Conservation (phyloP, 768 basidiomycete species). For the Calocera viscosa region DNA sequence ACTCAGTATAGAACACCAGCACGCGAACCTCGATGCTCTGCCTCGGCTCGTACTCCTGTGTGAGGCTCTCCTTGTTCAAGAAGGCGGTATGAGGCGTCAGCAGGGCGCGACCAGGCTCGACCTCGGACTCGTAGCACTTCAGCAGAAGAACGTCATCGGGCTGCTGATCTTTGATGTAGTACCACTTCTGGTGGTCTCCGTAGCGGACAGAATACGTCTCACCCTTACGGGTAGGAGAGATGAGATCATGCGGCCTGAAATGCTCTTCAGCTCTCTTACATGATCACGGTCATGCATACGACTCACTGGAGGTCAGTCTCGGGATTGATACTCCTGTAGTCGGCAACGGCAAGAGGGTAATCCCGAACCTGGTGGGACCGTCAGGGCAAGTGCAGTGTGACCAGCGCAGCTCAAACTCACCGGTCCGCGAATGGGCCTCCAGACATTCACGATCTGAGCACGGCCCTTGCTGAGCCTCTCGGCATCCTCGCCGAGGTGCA, state of each 20-base stretch:
- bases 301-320: constrained; percentile 26
- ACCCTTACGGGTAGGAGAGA: constrained; percentile 29
- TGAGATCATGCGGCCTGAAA: constrained; percentile 16
- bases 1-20: constrained; percentile 13
- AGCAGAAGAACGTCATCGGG: constrained; percentile 11
- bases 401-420: background rate
- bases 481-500: constrained; percentile 33
- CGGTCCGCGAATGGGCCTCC: constrained; percentile 31
- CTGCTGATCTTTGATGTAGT: constrained; percentile 29
- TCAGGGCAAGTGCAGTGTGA: background rate
- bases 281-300: no score
- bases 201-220: constrained; percentile 29
- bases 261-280: no score
- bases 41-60: background rate
- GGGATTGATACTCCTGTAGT: constrained; percentile 31
- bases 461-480: constrained; percentile 33
- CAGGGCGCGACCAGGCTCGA: constrained; percentile 12
- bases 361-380: constrained; percentile 13
- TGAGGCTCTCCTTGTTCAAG: constrained; percentile 4
- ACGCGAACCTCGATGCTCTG: constrained; percentile 14
- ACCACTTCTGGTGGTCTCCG: constrained; percentile 32
- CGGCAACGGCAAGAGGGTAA: constrained; percentile 33
- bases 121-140: constrained; percentile 31
- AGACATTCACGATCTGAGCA: constrained; percentile 37
- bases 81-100: constrained; percentile 14